Base-by-base conservation (phyloP, 139 green algal genomes). In the Micromonas pusilla region DNA sequence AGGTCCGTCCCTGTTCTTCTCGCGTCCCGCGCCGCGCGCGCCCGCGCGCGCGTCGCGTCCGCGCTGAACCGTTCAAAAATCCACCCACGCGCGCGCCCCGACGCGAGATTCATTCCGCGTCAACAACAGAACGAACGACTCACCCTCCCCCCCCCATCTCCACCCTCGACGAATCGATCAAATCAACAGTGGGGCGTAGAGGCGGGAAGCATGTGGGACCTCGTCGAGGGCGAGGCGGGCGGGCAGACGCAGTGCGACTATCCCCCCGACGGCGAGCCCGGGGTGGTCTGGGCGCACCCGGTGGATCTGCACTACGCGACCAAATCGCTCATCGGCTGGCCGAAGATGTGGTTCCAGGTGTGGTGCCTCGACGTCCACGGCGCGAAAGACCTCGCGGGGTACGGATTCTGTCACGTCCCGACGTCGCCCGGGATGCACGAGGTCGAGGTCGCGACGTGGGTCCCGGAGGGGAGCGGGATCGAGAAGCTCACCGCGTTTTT, bases 301-400 rank as follows among this genome's bases (percentile, higher is more conserved):
- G 25, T 95, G 1, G 89, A 93, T 79, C 60, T 92, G 2, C 90
- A 95, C 83, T 92, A 89, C 63, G 62, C 81, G 0, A 89, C 82
- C 73, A 85, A 86, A 70, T 71, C 21, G 52, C 54, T 78, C 9
- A 74, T 45, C 23, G 76, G 76, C 25, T 95, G 89, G 90, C 90
- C 90, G 19, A 92, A 92, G 81, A 75, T 95, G 31, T 85, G 90
- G 81, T 91, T 93, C 64, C 90, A 95, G 80, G 85, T 95, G 26
- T 95, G 89, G 88, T 81, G 53, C 62, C 83, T 90, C 77, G 87
- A 94, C 73, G 45, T 82, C 1, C 84, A 91, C 77, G 89, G 88
- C 2, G 70, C 86, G 0, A 90, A 86, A 34, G 89, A 94, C 53
- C 85, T 94, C 9, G 87, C 87, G 90, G 90, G 89, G 0, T 95